phyloP scores from a whole-genome alignment of 257 asterid genomes.

The Solanum ossicruentum region DNA sequence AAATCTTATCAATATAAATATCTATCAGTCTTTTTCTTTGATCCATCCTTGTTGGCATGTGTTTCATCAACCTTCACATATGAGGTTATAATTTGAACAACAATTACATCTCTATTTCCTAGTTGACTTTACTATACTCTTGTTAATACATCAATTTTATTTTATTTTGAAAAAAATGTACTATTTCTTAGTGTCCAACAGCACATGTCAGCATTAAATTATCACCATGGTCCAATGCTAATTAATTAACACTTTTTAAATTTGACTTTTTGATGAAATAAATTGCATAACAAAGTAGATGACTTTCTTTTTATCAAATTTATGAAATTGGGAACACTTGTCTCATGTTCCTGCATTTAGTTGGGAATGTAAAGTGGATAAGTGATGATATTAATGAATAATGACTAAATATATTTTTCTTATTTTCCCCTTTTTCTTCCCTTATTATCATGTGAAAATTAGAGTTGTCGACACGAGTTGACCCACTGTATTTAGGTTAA shows the following conservation, averaged over 20 bases:
- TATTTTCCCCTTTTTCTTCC: neutral
- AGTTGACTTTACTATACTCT: neutral
- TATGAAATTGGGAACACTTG: neutral
- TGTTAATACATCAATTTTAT: neutral
- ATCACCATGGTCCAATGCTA: neutral
- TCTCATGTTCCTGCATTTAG: neutral
- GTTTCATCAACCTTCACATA: neutral
- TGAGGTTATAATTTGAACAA: neutral
- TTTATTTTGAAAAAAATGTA: neutral
- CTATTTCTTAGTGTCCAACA: neutral
- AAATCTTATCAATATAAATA: neutral
- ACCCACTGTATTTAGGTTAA: no score
- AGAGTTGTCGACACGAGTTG: no score
- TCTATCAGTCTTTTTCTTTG: neutral
- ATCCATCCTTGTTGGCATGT: neutral
- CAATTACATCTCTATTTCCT: neutral
- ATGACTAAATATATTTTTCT: neutral
- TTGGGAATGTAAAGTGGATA: neutral
- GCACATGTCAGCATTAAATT: neutral
- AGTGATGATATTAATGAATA: neutral
- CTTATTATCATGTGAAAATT: neutral
- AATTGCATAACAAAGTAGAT: constrained; percentile 4
- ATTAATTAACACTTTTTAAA: neutral
- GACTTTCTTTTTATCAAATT: neutral
- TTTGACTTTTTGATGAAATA: constrained; percentile 5